Base-by-base conservation (phyloP, 371 early-diverging fungal species). In the Apophysomyces ossiformis region DNA sequence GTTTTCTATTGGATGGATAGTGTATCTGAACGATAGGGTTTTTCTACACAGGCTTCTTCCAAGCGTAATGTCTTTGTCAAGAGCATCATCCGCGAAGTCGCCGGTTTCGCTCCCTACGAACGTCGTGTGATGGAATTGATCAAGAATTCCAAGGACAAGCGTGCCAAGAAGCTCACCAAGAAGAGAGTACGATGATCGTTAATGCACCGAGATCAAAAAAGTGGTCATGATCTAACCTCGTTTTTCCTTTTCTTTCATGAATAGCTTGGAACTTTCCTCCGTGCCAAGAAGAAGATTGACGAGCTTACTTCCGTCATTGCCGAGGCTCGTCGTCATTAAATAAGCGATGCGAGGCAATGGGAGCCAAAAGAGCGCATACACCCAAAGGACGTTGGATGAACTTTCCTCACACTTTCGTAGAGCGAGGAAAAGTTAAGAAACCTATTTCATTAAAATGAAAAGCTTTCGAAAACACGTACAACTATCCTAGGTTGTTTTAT, bases 111-210 rank as follows among this genome's bases (percentile, higher is more conserved):
- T 65, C 99, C 99, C 69, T 99, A 98, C 80, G 99, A 99, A 87
- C 94, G 93, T 78, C 94, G 99, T 81, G 92, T 98, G 74, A 96
- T 99, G 96, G 99, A 99, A 90, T 90, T 99, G 93, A 87, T 99
- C 84, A 97, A 96, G 93, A 98, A 98, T 95, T 93, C 95, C 88
- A 96, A 95, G 87, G 99, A 99, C 85, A 99, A 99, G 97, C 93
- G 99, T 82, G 99, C 99, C 72, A 93, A 95, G 85, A 95, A 95
- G 91, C 91, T 99, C 67, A 96, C 97, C 77, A 99, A 99, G 93
- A 92, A 90, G 89, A 93, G 96, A 82, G 92, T 94, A 89, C 72
- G 88, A 72, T 32, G 5, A 32, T 57, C 32, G 16, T 57, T 57
- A n/a, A 32, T 32, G 7, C 11, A 36, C 1, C 37, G 9, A 58